A percentile compares a stretch with the other conserved stretches of the same genome.
Evolutionary conservation across 2,329 filamentous ascomycete species (phyloP).

Genomic region (Ceratocystis smalleyi): DNA sequence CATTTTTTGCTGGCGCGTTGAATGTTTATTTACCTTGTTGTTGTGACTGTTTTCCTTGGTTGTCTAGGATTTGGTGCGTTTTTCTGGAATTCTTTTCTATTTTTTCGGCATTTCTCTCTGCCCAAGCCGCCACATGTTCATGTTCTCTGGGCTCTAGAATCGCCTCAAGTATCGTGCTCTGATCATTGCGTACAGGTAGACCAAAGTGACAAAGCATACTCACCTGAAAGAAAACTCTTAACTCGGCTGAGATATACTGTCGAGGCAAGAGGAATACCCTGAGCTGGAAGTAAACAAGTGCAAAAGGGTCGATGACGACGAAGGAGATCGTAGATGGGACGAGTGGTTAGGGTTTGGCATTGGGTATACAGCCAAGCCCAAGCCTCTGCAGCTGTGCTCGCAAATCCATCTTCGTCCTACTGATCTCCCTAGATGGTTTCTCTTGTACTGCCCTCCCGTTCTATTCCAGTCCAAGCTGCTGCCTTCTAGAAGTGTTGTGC

Average conservation of each 20-base stretch:
- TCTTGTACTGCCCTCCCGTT: no score
- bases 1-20: background rate
- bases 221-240: constrained; percentile 5
- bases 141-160: background rate
- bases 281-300: background rate
- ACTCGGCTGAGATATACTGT: background rate
- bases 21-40: constrained; percentile 1
- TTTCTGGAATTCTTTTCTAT: background rate
- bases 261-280: background rate
- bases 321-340: background rate
- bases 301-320: background rate
- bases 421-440: no score
- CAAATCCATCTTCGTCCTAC: no score
- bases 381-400: no score
- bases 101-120: background rate
- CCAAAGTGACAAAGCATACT: constrained; percentile 3
- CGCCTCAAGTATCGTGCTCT: background rate
- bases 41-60: background rate
- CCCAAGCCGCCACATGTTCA: background rate
- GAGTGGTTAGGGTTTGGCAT: background rate
- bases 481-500: background rate
- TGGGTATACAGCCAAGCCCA: no score
- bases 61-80: background rate
- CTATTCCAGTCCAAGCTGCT: no score
- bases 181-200: background rate